phyloP scores from a whole-genome alignment of 2,329 filamentous ascomycete species.

The Magnaporthales sp. region DNA sequence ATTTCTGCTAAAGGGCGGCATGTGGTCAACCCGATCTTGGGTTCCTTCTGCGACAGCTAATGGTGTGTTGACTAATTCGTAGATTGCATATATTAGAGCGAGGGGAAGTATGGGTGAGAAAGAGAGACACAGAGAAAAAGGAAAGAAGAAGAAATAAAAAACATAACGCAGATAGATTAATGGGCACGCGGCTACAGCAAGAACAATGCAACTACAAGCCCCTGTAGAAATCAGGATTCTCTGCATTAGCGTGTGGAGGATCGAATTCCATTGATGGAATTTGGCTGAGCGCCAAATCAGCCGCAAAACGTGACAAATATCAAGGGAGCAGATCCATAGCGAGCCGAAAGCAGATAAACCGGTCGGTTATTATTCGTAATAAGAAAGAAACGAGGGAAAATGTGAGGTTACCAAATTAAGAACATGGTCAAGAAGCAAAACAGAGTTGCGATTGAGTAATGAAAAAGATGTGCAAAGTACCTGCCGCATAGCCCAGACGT shows the following conservation, averaged over 20 bases:
- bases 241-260: not conserved
- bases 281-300: not conserved
- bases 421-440: not conserved
- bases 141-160: not conserved
- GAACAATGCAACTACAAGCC: not conserved
- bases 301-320: not conserved
- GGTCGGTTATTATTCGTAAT: not conserved
- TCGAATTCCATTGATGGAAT: not conserved
- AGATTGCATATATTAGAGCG: not conserved
- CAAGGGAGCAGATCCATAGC: not conserved
- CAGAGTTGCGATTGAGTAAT: slow-evolving; percentile 3
- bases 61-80: not conserved
- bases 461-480: not conserved
- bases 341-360: not conserved
- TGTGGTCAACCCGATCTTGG: not conserved
- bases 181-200: no score
- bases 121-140: not conserved
- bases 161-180: not conserved
- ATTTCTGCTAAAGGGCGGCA: not conserved
- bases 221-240: not conserved
- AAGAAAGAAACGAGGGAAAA: not conserved
- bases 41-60: not conserved
- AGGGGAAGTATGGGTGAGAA: no score
- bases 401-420: not conserved
- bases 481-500: not conserved